These are phyloP conservation scores for Orbilia blumenaviensis DNA, from an alignment of 2,329 filamentous ascomycete genomes.

Conservation along the genomic window DNA sequence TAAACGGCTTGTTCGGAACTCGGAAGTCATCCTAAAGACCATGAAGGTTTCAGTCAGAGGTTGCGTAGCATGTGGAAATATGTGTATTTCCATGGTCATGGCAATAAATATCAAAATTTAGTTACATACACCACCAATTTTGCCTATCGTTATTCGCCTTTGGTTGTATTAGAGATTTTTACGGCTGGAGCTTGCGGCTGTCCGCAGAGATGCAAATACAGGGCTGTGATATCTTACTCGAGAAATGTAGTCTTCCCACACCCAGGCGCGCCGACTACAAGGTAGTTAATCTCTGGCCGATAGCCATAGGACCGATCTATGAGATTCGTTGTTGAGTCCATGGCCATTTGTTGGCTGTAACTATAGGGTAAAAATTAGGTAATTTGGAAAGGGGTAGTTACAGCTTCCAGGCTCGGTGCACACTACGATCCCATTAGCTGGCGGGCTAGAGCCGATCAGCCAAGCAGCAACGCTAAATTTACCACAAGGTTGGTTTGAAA, in stretches of 20 bases:
- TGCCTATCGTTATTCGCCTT: constrained; percentile 39
- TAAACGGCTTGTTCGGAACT: constrained; percentile 14
- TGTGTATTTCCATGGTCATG: neutral
- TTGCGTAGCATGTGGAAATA: neutral
- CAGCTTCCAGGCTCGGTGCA: neutral
- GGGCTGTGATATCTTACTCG: constrained; percentile 14
- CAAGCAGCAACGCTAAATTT: constrained; percentile 36
- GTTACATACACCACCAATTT: constrained; percentile 30
- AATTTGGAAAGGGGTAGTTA: constrained; percentile 5
- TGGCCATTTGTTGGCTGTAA: neutral
- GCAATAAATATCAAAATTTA: neutral
- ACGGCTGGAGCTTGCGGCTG: neutral
- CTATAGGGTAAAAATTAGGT: neutral
- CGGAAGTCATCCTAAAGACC: constrained; percentile 8
- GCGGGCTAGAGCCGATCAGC: neutral
- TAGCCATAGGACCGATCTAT: constrained; percentile 28
- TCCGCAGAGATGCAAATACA: too few species aligned
- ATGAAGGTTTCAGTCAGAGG: neutral
- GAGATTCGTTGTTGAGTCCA: constrained; percentile 43
- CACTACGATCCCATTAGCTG: neutral
- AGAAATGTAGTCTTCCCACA: constrained; percentile 46
- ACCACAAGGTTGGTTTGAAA: neutral
- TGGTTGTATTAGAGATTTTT: neutral
- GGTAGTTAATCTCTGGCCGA: constrained; percentile 33
- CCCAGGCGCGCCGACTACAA: constrained; percentile 8